Evolutionary conservation across 192 early-diverging fungal genomes (phyloP), one percentile per base, ranked within the genome.

Genomic region (Mortierella claussenii): DNA sequence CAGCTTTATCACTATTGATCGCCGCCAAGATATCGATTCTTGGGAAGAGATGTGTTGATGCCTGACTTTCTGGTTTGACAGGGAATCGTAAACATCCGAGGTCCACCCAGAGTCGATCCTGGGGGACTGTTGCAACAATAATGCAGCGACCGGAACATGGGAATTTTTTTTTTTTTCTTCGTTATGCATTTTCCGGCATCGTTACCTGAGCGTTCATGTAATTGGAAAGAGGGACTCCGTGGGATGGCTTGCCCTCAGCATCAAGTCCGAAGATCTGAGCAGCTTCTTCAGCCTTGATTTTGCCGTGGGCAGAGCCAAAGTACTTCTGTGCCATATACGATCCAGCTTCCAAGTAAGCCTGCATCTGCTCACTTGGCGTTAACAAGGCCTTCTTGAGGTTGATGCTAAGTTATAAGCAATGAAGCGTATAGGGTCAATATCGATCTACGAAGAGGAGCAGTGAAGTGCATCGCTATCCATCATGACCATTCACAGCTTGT

Each of bases 161-260:
- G n/a, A n/a, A n/a, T n/a, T n/a, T n/a, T n/a, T n/a, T n/a, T n/a
- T n/a, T n/a, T n/a, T n/a, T n/a, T n/a, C n/a, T n/a, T n/a, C n/a
- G n/a, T n/a, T n/a, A n/a, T n/a, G n/a, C n/a, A n/a, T n/a, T n/a
- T n/a, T n/a, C n/a, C n/a, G n/a, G n/a, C n/a, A n/a, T n/a, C n/a
- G n/a, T 74, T 69, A 87, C 87, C 79, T 93, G 92, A 3, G 96
- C 97, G 62, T 99, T 97, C 94, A 94, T 91, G 78, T 89, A 96
- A 86, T 97, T 93, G 36, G 93, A 91, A 21, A 95, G 83, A 27
- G 95, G 94, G 40, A 95, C 87, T 28, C 91, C 92, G 42, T 89
- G 89, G 10, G 84, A 55, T 20, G 84, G 82, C 4, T 71, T 80
- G 65, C 88, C 88, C 34, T 85, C 80, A 32, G 79, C 70, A 75